These are phyloP conservation scores for Globisporangium lucens DNA, from an alignment of 352 stramenopile species.

Conservation along the genomic window DNA sequence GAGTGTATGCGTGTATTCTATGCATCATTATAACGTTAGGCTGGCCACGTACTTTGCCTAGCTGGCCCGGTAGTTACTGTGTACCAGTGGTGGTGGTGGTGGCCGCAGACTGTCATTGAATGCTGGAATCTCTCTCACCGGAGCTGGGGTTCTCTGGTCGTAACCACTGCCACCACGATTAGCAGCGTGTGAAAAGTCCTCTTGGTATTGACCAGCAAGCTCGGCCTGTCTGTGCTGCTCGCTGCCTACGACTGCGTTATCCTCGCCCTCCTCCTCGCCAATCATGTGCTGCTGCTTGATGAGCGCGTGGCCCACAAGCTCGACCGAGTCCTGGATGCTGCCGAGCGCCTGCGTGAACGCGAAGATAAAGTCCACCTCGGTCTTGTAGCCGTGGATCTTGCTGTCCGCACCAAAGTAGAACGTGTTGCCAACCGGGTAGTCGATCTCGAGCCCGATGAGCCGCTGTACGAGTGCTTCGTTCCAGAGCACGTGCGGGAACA, in stretches of 20 bases:
- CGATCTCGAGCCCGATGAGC: constrained; percentile 53
- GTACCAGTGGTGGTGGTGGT: background rate
- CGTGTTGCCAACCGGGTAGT: constrained; percentile 48
- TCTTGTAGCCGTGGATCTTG: constrained; percentile 55
- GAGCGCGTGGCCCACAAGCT: constrained; percentile 49
- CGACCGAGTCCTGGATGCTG: constrained; percentile 42
- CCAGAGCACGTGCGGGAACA: constrained; percentile 65
- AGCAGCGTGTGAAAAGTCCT: too few relatives aligned
- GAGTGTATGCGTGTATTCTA: background rate
- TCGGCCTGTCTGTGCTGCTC: background rate
- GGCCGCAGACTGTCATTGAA: background rate
- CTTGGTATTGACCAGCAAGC: too few relatives aligned
- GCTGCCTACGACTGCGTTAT: background rate
- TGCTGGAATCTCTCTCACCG: too few relatives aligned
- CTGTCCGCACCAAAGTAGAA: constrained; percentile 63
- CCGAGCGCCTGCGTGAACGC: constrained; percentile 39
- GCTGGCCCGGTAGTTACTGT: background rate
- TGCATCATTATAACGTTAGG: background rate
- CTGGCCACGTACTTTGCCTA: background rate
- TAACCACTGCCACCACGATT: too few relatives aligned
- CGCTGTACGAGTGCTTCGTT: constrained; percentile 63
- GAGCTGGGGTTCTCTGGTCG: too few relatives aligned
- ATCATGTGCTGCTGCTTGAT: constrained; percentile 60
- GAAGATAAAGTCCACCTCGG: constrained; percentile 54
- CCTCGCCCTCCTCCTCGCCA: constrained; percentile 35